Evolutionary conservation across 2,329 filamentous ascomycete species (phyloP), one percentile per base, ranked within the genome.

Genomic region (Nemania sp.): DNA sequence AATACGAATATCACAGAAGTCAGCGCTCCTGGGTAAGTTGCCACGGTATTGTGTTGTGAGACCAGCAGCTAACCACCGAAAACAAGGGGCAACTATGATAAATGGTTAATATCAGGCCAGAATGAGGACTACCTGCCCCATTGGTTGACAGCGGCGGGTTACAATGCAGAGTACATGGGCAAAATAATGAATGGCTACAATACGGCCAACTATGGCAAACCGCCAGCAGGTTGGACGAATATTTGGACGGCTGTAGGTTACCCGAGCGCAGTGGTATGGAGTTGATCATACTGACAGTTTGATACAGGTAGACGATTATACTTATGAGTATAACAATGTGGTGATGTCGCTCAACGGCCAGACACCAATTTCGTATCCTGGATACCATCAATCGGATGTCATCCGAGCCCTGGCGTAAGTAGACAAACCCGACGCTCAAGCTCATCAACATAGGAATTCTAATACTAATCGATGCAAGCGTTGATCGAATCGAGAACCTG

Each of bases 1-100:
- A 69, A 68, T 22, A 68, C 66, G 1, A 70, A 70, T 37, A 62
- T 67, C 6, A 70, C 68, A 0, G 51, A 69, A 39, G 65, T 70
- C 6, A 36, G 76, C 30, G 73, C 73, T 19, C 64, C 64, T 12
- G 62, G 64, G 62, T 65, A 30, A 41, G 63, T 61, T 23, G 12
- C 11, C 3, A 45, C 44, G 14, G 3, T 23, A 23, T n/a, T n/a
- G n/a, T n/a, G n/a, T n/a, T n/a, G 4, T 23, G 3, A 28, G 19
- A 34, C 6, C 17, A 43, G 24, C 3, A 24, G 24, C 19, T 54
- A 22, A 54, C 45, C 2, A 41, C 19, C 19, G 8, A 24, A 5
- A 24, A 22, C 3, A 20, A 64, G 62, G 19, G 63, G 64, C 20
- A 73, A 73, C 12, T 77, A 75, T 53, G 72, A 75, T 8, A 77